A percentile compares a stretch with the other conserved stretches of the same genome.
Conservation (phyloP, 225 moss, liverwort and hornwort genomes). For the Pleurozium schreberi region DNA sequence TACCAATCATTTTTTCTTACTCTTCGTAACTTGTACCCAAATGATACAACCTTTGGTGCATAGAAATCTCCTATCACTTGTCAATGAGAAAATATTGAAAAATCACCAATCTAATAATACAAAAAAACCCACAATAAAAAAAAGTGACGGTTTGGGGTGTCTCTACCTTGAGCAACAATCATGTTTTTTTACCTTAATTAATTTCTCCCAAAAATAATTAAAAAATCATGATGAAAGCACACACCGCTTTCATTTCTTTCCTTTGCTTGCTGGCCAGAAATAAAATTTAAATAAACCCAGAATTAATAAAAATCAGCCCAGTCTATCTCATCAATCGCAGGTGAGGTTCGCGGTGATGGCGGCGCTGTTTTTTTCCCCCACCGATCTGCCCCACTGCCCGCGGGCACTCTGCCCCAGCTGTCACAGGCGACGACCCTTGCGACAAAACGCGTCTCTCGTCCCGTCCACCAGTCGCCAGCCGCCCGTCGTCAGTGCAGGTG, state of each 20-base stretch:
- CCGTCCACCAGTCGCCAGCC: not conserved
- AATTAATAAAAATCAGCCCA: not conserved
- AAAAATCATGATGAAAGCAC: not conserved
- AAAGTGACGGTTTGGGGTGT: not conserved
- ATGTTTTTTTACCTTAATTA: no score
- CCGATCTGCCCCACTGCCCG: not conserved
- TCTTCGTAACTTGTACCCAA: not conserved
- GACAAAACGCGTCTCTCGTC: not conserved
- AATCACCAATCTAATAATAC: no score
- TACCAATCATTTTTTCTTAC: not conserved
- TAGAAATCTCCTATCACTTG: not conserved
- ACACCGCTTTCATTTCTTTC: not conserved
- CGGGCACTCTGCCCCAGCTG: not conserved
- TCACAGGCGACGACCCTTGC: not conserved
- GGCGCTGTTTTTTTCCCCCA: not conserved
- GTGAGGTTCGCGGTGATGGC: not conserved
- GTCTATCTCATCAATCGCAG: not conserved
- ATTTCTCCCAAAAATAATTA: not conserved
- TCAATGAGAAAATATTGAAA: accelerated
- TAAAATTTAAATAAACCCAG: not conserved
- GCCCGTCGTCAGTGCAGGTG: not conserved
- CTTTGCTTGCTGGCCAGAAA: not conserved
- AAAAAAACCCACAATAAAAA: not conserved
- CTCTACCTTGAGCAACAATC: no score
- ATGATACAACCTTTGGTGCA: not conserved